These are phyloP conservation scores for Amanita subjunquillea DNA, from an alignment of 768 basidiomycete genomes.

Conservation along the genomic window DNA sequence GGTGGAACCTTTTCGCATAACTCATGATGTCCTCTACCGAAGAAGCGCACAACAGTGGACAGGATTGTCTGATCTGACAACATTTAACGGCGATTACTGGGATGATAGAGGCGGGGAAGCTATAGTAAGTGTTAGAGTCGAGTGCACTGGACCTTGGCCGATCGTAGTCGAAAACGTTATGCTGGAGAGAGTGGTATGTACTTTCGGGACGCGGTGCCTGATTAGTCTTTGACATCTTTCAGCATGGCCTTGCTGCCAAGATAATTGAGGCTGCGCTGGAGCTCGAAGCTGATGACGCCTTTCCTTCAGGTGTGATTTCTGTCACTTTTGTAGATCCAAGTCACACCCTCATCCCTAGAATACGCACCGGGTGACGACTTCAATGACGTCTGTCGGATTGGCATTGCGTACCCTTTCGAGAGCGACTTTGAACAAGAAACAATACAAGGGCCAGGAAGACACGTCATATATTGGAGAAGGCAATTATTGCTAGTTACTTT, in stretches of 20 bases:
- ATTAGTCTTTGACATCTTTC: background rate
- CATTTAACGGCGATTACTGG: slow-evolving; percentile 45
- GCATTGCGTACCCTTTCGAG: slow-evolving; percentile 31
- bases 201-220: background rate
- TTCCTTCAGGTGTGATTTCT: slow-evolving; percentile 31
- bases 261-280: slow-evolving; percentile 47
- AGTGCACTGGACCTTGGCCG: slow-evolving; percentile 45
- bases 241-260: slow-evolving; percentile 36
- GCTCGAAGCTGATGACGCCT: slow-evolving; percentile 28
- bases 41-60: slow-evolving; percentile 28
- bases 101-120: slow-evolving; percentile 47
- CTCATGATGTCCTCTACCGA: slow-evolving; percentile 45
- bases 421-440: slow-evolving; percentile 15
- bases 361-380: slow-evolving; percentile 60
- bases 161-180: slow-evolving; percentile 40
- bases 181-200: slow-evolving; percentile 37
- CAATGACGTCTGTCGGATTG: slow-evolving; percentile 43
- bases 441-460: slow-evolving; percentile 45
- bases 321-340: background rate
- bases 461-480: slow-evolving; percentile 61
- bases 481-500: slow-evolving; percentile 14
- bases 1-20: slow-evolving; percentile 46
- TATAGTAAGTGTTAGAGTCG: slow-evolving; percentile 38
- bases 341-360: slow-evolving; percentile 25
- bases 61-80: slow-evolving; percentile 41